Evolutionary conservation across 352 stramenopile genomes (phyloP).

Genomic region (Phytophthora crassamura): DNA sequence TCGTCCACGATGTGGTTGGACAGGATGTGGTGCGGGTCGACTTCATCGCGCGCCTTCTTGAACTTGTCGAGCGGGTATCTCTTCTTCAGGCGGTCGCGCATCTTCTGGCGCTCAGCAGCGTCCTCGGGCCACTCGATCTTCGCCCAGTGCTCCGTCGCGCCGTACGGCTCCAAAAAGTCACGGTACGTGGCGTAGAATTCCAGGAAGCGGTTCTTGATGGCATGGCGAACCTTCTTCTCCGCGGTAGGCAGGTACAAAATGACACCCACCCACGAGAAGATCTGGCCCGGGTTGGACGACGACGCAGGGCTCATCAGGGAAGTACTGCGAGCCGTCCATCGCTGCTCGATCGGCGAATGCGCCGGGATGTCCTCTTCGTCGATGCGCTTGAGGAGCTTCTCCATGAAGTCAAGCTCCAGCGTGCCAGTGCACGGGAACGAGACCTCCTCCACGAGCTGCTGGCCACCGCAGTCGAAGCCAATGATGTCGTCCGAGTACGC

Average conservation of each 20-base stretch:
- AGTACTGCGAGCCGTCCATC: constrained; percentile 94
- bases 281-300: constrained; percentile 62
- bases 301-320: constrained; percentile 94
- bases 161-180: constrained; percentile 90
- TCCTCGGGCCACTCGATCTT: constrained; percentile 94
- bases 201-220: constrained; percentile 94
- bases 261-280: constrained; percentile 98
- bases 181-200: constrained; percentile 93
- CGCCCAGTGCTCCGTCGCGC: constrained; percentile 95
- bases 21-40: constrained; percentile 95
- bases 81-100: constrained; percentile 71
- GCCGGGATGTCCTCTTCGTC: constrained; percentile 93
- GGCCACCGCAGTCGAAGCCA: constrained; percentile 98
- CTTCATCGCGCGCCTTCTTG: constrained; percentile 85
- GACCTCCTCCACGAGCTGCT: constrained; percentile 98
- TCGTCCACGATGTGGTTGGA: constrained; percentile 92
- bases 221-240: constrained; percentile 51
- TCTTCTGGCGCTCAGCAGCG: constrained; percentile 50
- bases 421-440: constrained; percentile 90
- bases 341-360: constrained; percentile 97
- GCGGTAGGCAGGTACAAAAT: constrained; percentile 96
- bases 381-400: constrained; percentile 93
- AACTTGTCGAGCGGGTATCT: constrained; percentile 93
- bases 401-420: constrained; percentile 94
- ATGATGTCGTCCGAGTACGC: constrained; percentile 95